phyloP scores from a whole-genome alignment of 768 basidiomycete genomes.

The Hydnum rufescens region DNA sequence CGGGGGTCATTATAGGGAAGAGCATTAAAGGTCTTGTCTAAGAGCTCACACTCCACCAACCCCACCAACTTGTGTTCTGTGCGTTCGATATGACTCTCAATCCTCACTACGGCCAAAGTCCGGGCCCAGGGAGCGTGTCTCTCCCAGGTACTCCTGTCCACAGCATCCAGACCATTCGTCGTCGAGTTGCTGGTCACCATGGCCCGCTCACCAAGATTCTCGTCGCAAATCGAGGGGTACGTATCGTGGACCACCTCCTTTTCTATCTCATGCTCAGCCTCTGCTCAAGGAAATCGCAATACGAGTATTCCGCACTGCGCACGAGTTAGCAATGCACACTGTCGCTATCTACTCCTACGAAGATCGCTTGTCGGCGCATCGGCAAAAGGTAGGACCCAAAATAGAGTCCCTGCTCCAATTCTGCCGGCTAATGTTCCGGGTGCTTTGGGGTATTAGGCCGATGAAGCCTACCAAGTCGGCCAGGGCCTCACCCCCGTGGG shows the following conservation, averaged over 20 bases:
- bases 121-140: conserved; percentile 18
- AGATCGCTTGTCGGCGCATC: conserved; percentile 90
- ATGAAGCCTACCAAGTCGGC: conserved; percentile 97
- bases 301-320: conserved; percentile 93
- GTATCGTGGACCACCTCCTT: conserved; percentile 16
- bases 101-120: background rate
- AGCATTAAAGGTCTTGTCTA: no score
- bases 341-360: conserved; percentile 97
- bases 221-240: conserved; percentile 78
- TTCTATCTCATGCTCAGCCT: background rate
- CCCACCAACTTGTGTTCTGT: no score
- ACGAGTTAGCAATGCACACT: conserved; percentile 97
- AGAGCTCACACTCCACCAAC: no score
- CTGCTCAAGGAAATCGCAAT: conserved; percentile 81
- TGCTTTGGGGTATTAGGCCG: conserved; percentile 35
- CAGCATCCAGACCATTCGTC: conserved; percentile 76
- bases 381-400: conserved; percentile 59
- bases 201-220: conserved; percentile 83
- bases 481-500: conserved; percentile 90
- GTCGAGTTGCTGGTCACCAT: conserved; percentile 77
- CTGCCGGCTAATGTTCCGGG: background rate
- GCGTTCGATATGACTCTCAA: background rate
- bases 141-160: conserved; percentile 72
- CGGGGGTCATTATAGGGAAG: no score
- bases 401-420: background rate